Evolutionary conservation across 2,329 filamentous ascomycete species (phyloP).

Genomic region (Xylariales sp.): DNA sequence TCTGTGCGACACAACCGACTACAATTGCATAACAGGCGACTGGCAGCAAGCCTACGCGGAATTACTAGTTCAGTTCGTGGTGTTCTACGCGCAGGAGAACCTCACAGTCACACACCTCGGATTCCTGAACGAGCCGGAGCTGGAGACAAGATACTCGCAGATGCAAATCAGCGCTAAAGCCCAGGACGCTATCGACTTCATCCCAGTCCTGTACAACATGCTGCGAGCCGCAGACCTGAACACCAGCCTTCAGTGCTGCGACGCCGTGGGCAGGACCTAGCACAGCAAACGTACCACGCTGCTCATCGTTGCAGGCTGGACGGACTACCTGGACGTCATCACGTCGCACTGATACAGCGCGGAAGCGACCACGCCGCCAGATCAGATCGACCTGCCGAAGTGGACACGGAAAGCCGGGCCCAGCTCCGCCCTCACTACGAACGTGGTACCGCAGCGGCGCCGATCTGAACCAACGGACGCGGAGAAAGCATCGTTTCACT

Average conservation of each 20-base stretch:
- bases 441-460: slow-evolving; percentile 37
- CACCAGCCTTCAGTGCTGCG: slow-evolving; percentile 39
- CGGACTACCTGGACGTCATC: slow-evolving; percentile 12
- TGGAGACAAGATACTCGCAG: slow-evolving; percentile 30
- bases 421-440: slow-evolving; percentile 26
- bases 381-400: slow-evolving; percentile 25
- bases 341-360: slow-evolving; percentile 19
- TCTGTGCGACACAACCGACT: slow-evolving; percentile 35
- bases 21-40: slow-evolving; percentile 34
- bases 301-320: slow-evolving; percentile 11
- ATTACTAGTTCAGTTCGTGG: slow-evolving; percentile 42
- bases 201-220: slow-evolving; percentile 32
- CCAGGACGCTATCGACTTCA: slow-evolving; percentile 22
- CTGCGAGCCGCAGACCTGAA: slow-evolving; percentile 32
- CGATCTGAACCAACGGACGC: too few relatives aligned
- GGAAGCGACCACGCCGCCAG: slow-evolving; percentile 19
- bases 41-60: slow-evolving; percentile 46
- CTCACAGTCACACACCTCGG: slow-evolving; percentile 41
- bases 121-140: slow-evolving; percentile 40
- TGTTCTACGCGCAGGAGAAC: slow-evolving; percentile 38
- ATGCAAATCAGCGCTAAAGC: slow-evolving; percentile 29
- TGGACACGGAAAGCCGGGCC: slow-evolving; percentile 45
- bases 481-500: too few relatives aligned
- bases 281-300: slow-evolving; percentile 11
- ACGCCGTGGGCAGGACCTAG: slow-evolving; percentile 22